Conservation (phyloP, 2,329 filamentous ascomycete species). For the Cytospora mali region DNA sequence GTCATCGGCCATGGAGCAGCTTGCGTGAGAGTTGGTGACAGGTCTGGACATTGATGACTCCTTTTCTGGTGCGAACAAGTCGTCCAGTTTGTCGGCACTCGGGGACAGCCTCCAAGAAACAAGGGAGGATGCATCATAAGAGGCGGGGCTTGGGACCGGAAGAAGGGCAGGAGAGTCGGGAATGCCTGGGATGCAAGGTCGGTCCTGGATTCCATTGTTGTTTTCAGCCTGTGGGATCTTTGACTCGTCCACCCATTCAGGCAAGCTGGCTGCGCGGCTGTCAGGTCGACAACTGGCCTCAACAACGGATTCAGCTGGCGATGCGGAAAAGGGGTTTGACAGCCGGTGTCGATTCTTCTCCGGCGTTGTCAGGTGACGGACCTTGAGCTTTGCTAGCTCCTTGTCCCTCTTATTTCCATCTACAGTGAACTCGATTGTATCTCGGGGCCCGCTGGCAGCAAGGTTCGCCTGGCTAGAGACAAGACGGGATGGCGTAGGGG, state of each 20-base stretch:
- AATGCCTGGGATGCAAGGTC: slow-evolving; percentile 26
- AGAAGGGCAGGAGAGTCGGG: slow-evolving; percentile 25
- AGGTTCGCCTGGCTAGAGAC: slow-evolving; percentile 37
- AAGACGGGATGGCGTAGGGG: slow-evolving; percentile 34
- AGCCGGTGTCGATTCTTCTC: slow-evolving; percentile 18
- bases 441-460: slow-evolving; percentile 48
- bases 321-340: neutral
- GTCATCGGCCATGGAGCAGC: neutral
- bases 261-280: slow-evolving; percentile 4
- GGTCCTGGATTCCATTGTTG: slow-evolving; percentile 24
- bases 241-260: slow-evolving; percentile 9
- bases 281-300: slow-evolving; percentile 6
- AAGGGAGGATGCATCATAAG: slow-evolving; percentile 29
- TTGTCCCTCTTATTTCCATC: slow-evolving; percentile 23
- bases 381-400: neutral
- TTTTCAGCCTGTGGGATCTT: slow-evolving; percentile 3
- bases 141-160: slow-evolving; percentile 6
- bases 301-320: slow-evolving; percentile 7
- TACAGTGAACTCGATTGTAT: slow-evolving; percentile 52
- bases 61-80: slow-evolving; percentile 8
- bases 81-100: slow-evolving; percentile 18
- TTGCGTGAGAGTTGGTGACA: slow-evolving; percentile 15
- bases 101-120: slow-evolving; percentile 31
- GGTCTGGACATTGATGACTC: neutral
- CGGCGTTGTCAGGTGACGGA: neutral